These are phyloP conservation scores for Pythium periplocum DNA, from an alignment of 352 stramenopile genomes.

Conservation along the genomic window DNA sequence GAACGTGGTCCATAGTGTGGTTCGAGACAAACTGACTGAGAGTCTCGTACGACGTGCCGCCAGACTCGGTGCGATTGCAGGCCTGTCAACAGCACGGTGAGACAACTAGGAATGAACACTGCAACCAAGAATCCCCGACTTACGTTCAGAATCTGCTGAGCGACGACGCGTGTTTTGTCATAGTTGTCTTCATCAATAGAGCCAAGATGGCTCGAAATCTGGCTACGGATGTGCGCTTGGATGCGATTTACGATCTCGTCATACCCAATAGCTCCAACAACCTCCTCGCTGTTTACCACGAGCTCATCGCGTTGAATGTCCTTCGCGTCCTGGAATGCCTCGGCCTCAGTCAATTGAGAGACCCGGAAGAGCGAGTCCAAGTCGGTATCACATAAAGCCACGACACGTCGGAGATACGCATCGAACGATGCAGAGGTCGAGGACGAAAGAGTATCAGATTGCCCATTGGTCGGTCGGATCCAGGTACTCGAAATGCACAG, in stretches of 20 bases:
- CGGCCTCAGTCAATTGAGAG: slow-evolving; percentile 32
- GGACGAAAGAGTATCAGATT: neutral
- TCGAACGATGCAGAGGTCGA: slow-evolving; percentile 2
- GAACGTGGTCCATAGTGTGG: slow-evolving; percentile 42
- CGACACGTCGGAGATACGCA: slow-evolving; percentile 34
- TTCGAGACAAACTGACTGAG: slow-evolving; percentile 52
- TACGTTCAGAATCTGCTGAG: slow-evolving; percentile 38
- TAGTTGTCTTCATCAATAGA: slow-evolving; percentile 7
- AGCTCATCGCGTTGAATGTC: slow-evolving; percentile 76
- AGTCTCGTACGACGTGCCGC: slow-evolving; percentile 63
- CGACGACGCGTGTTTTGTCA: slow-evolving; percentile 11
- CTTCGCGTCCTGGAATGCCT: slow-evolving; percentile 76
- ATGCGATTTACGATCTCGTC: slow-evolving; percentile 46
- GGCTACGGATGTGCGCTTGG: slow-evolving; percentile 33
- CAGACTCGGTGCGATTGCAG: slow-evolving; percentile 77
- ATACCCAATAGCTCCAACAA: slow-evolving; percentile 51
- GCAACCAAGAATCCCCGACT: neutral
- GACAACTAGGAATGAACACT: neutral
- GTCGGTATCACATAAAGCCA: slow-evolving; percentile 12
- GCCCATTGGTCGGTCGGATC: slow-evolving; percentile 16
- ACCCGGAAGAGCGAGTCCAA: slow-evolving; percentile 6
- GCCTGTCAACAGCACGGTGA: slow-evolving; percentile 24
- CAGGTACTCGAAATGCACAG: slow-evolving; percentile 42
- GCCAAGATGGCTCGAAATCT: slow-evolving; percentile 18
- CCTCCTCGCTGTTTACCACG: slow-evolving; percentile 46